A percentile compares a stretch with the other conserved stretches of the same genome.
These are phyloP conservation scores for Sorghum bicolor DNA, from an alignment of 176 grass and related monocot genomes.

Conservation along the genomic window Sorghum_bicolor_NCBIv3 NC_012871.2:74339501-74340000, in stretches of 20 bases:
- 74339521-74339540: slow-evolving; percentile 16
- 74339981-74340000: slow-evolving; percentile 53
- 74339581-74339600: slow-evolving; percentile 80
- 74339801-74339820: slow-evolving; percentile 34
- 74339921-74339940: background rate
- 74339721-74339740: background rate
- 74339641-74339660: slow-evolving; percentile 80
- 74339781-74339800: slow-evolving; percentile 57
- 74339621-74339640: slow-evolving; percentile 70
- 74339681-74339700: slow-evolving; percentile 22
- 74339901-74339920: slow-evolving; percentile 4
- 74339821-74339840: slow-evolving; percentile 52
- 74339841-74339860: slow-evolving; percentile 58
- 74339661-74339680: slow-evolving; percentile 66
- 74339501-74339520: background rate
- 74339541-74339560: slow-evolving; percentile 1
- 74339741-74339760: slow-evolving; percentile 7
- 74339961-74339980: slow-evolving; percentile 12
- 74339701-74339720: background rate
- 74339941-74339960: slow-evolving; percentile 3
- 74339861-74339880: background rate
- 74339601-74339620: slow-evolving; percentile 75
- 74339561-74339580: slow-evolving; percentile 92
- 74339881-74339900: background rate
- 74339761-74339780: slow-evolving; percentile 53